Conservation (phyloP, 495 filamentous ascomycete species). For the Hyaloscypha hepaticicola region DNA sequence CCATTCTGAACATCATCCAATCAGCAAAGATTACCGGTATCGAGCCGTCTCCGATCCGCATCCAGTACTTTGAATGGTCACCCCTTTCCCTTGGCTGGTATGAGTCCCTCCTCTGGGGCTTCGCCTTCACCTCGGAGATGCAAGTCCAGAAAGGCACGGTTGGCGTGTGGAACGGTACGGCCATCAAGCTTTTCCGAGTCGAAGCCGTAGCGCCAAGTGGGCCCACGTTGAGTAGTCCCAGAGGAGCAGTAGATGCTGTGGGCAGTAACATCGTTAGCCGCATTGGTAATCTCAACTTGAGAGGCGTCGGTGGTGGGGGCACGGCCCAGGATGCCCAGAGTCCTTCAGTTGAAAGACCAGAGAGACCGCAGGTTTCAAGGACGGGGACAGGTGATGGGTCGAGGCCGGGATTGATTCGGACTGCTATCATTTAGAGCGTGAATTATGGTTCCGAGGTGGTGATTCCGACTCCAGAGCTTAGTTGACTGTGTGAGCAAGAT, state of each 20-base stretch:
- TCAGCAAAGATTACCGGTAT: constrained; percentile 48
- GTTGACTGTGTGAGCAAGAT: not conserved
- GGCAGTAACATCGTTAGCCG: constrained; percentile 87
- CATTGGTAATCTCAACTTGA: constrained; percentile 70
- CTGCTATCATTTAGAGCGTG: constrained; percentile 11
- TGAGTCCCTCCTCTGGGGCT: constrained; percentile 91
- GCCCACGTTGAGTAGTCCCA: constrained; percentile 76
- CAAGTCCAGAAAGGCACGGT: constrained; percentile 81
- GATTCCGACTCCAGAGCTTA: too few relatives aligned
- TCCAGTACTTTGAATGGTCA: constrained; percentile 96
- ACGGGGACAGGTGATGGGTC: constrained; percentile 20
- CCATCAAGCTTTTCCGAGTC: constrained; percentile 84
- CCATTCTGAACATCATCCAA: constrained; percentile 41
- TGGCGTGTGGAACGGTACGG: constrained; percentile 94
- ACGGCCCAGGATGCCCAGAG: not conserved
- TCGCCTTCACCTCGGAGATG: constrained; percentile 90
- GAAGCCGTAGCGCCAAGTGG: constrained; percentile 79
- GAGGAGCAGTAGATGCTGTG: constrained; percentile 93
- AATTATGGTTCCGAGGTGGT: not conserved
- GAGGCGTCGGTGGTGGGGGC: constrained; percentile 17
- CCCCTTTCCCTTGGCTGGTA: constrained; percentile 94
- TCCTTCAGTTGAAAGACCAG: not conserved
- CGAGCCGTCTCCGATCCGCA: constrained; percentile 71
- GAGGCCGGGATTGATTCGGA: constrained; percentile 13
- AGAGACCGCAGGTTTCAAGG: constrained; percentile 11